Evolutionary conservation across 1,139 yeast species (phyloP).

Genomic region (Suhomyces maxii): DNA sequence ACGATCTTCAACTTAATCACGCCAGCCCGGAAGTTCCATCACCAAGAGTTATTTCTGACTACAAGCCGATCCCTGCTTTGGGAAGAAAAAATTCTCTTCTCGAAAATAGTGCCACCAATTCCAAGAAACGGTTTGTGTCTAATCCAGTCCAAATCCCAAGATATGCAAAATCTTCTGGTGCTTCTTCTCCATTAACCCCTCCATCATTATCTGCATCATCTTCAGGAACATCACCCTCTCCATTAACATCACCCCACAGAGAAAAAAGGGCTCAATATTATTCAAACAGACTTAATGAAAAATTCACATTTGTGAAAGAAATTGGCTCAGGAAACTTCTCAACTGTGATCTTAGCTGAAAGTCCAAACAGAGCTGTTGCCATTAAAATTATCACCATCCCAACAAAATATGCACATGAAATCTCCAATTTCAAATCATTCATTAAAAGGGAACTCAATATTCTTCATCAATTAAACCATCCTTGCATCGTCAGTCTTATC

Average conservation of each 20-base stretch:
- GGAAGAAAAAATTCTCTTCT: conserved; percentile 23
- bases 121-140: conserved; percentile 22
- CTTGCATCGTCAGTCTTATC: conserved; percentile 36
- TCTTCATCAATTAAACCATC: conserved; percentile 48
- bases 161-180: conserved; percentile 4
- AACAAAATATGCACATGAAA: conserved; percentile 24
- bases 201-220: conserved; percentile 12
- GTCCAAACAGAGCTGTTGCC: conserved; percentile 28
- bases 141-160: conserved; percentile 18
- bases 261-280: conserved; percentile 15
- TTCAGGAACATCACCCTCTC: conserved; percentile 12
- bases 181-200: conserved; percentile 9
- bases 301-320: conserved; percentile 26
- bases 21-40: background rate
- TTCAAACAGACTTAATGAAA: conserved; percentile 14
- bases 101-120: conserved; percentile 14
- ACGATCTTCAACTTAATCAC: background rate
- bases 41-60: conserved; percentile 35
- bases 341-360: conserved; percentile 49
- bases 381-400: conserved; percentile 44
- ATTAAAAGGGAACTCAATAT: conserved; percentile 74
- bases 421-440: conserved; percentile 59
- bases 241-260: conserved; percentile 2
- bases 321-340: conserved; percentile 65
- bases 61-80: conserved; percentile 26